These are phyloP conservation scores for Exophiala alcalophila DNA, from an alignment of 2,329 filamentous ascomycete genomes.

Conservation along the genomic window DNA sequence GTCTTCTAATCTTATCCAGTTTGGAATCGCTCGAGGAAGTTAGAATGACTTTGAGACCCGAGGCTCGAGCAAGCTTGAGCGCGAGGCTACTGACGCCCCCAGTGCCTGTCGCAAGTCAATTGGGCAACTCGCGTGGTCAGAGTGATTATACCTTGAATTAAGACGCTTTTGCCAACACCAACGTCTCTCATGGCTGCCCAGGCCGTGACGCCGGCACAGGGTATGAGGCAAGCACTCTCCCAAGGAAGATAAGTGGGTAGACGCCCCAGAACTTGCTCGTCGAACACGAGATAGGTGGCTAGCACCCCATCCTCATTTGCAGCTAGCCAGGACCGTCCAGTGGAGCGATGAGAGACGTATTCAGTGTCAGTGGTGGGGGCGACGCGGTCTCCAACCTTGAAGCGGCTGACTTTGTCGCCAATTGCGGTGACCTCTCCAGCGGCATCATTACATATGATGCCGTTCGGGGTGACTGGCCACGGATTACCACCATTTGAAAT, in stretches of 20 bases:
- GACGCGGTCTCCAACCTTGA: slow-evolving; percentile 39
- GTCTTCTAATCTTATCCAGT: slow-evolving; percentile 32
- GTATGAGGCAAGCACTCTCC: slow-evolving; percentile 39
- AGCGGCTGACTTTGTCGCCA: slow-evolving; percentile 37
- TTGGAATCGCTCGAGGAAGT: slow-evolving; percentile 40
- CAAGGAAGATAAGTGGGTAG: slow-evolving; percentile 41
- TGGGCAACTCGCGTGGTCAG: too few species aligned
- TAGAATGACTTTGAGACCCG: slow-evolving; percentile 39
- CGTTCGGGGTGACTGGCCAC: slow-evolving; percentile 37
- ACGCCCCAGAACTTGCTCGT: slow-evolving; percentile 39
- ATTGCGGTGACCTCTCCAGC: slow-evolving; percentile 42
- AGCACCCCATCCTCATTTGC: slow-evolving; percentile 46
- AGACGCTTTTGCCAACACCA: slow-evolving; percentile 40
- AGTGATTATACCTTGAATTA: slow-evolving; percentile 42
- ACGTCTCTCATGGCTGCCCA: slow-evolving; percentile 45
- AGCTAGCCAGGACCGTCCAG: slow-evolving; percentile 43
- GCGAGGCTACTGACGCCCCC: slow-evolving; percentile 39
- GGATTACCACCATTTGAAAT: slow-evolving; percentile 43
- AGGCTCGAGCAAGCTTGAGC: slow-evolving; percentile 35
- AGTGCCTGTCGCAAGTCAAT: slow-evolving; percentile 35
- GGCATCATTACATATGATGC: slow-evolving; percentile 41
- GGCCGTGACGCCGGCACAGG: slow-evolving; percentile 47
- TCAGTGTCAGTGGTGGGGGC: slow-evolving; percentile 41
- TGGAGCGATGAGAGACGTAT: slow-evolving; percentile 39
- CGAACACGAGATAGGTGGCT: slow-evolving; percentile 43